These are phyloP conservation scores for Penicillium maclennaniae DNA, from an alignment of 495 filamentous ascomycete species.

Conservation along the genomic window DNA sequence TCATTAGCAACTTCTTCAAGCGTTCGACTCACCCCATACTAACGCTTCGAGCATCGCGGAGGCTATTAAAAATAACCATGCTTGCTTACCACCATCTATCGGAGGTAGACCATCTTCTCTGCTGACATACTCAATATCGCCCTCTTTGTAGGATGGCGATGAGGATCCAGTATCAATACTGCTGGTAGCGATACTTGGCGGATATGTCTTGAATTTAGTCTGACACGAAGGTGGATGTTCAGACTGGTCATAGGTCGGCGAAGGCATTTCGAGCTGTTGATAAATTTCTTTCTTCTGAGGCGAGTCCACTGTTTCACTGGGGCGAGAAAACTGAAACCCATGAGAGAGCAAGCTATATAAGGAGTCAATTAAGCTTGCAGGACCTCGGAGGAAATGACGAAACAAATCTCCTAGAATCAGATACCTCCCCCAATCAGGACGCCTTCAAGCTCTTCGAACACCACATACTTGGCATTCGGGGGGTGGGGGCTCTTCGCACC, in stretches of 20 bases:
- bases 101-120: slow-evolving; percentile 38
- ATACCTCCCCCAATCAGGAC: background rate
- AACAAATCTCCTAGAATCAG: slow-evolving; percentile 6
- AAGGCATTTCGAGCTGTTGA: background rate
- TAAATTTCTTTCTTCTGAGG: background rate
- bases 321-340: background rate
- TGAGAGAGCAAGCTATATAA: background rate
- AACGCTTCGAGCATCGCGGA: slow-evolving; percentile 59
- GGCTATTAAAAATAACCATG: slow-evolving; percentile 61
- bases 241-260: background rate
- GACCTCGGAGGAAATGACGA: slow-evolving; percentile 9
- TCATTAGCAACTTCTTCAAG: background rate
- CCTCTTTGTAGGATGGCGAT: background rate
- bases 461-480: slow-evolving; percentile 14
- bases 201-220: slow-evolving; percentile 7
- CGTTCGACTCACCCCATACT: slow-evolving; percentile 53
- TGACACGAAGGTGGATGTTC: background rate
- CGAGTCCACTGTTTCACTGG: background rate
- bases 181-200: slow-evolving; percentile 6
- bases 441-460: slow-evolving; percentile 2
- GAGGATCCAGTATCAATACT: slow-evolving; percentile 1
- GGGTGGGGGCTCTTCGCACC: background rate
- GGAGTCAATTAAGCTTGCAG: slow-evolving; percentile 4
- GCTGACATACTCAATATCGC: background rate
- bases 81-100: slow-evolving; percentile 56